Conservation (phyloP, 371 early-diverging fungal genomes). For the Rhizopus delemar region DNA sequence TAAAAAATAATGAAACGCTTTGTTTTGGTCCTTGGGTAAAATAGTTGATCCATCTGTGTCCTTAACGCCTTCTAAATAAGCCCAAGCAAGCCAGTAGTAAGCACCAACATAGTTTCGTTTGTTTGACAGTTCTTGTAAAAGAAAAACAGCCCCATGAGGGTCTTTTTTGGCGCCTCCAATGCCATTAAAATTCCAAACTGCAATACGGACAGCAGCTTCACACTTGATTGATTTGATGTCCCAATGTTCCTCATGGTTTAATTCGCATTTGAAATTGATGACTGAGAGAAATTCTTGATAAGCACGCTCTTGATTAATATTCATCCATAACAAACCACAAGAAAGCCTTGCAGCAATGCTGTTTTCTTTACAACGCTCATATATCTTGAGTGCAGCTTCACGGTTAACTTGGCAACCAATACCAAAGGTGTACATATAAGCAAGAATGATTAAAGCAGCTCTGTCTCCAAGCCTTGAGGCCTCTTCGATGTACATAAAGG, state of each 20-base stretch:
- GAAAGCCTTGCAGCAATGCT: conserved; percentile 23
- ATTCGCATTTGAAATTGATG: neutral
- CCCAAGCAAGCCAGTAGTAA: conserved; percentile 19
- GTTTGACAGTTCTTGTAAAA: conserved; percentile 20
- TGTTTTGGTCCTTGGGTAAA: conserved; percentile 4
- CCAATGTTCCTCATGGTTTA: conserved; percentile 17
- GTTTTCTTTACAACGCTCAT: neutral
- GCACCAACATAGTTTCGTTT: conserved; percentile 17
- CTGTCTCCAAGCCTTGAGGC: conserved; percentile 19
- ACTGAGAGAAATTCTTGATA: conserved; percentile 13
- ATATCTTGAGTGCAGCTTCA: conserved; percentile 11
- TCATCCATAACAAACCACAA: conserved; percentile 14
- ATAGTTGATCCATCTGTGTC: conserved; percentile 6
- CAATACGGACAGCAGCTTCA: conserved; percentile 20
- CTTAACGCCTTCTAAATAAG: conserved; percentile 19
- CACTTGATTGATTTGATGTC: conserved; percentile 11
- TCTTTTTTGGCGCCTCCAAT: conserved; percentile 18
- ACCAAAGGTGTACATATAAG: conserved; percentile 19
- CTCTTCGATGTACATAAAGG: conserved; percentile 18
- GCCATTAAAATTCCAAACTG: conserved; percentile 25
- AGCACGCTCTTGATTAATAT: conserved; percentile 18
- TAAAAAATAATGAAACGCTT: conserved; percentile 14
- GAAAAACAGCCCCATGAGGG: conserved; percentile 8
- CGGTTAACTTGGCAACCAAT: conserved; percentile 9
- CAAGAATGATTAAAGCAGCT: conserved; percentile 19